Conservation (phyloP, 2,329 filamentous ascomycete genomes). For the Penicillium sp. region DNA sequence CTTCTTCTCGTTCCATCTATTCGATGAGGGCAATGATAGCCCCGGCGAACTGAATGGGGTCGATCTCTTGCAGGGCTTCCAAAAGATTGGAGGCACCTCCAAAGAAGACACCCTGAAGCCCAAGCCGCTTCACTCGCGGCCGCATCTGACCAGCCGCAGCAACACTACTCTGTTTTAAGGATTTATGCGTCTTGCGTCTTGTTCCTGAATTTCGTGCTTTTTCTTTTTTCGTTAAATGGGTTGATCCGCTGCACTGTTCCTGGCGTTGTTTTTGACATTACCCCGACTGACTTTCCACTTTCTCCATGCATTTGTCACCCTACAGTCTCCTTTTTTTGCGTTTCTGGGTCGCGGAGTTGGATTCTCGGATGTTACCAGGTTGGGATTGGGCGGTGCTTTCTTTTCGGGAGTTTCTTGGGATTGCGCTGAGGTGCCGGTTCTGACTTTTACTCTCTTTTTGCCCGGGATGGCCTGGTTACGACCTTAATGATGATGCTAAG, state of each 20-base stretch:
- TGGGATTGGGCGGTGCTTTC: slow-evolving; percentile 21
- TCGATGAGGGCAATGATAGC: slow-evolving; percentile 43
- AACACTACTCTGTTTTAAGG: slow-evolving; percentile 34
- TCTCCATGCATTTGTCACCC: not conserved
- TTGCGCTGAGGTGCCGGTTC: slow-evolving; percentile 23
- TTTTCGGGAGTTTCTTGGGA: slow-evolving; percentile 27
- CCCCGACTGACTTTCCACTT: not conserved
- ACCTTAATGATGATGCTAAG: slow-evolving; percentile 38
- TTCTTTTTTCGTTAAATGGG: not conserved
- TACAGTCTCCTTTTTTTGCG: slow-evolving; percentile 7
- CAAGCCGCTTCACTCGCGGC: slow-evolving; percentile 28
- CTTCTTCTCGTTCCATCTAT: slow-evolving; percentile 46
- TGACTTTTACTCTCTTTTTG: slow-evolving; percentile 22
- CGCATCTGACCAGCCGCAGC: slow-evolving; percentile 30
- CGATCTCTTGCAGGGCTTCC: slow-evolving; percentile 46
- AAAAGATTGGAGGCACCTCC: slow-evolving; percentile 42
- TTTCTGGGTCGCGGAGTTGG: slow-evolving; percentile 20
- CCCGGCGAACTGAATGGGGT: slow-evolving; percentile 43
- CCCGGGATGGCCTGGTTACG: slow-evolving; percentile 32
- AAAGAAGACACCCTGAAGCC: slow-evolving; percentile 33
- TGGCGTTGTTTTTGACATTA: slow-evolving; percentile 7
- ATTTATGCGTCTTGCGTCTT: not conserved
- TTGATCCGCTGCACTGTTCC: not conserved
- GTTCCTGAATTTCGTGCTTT: not conserved
- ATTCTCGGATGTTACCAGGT: slow-evolving; percentile 17